Evolutionary conservation across 768 basidiomycete genomes (phyloP), one percentile per base, ranked within the genome.

Genomic region (Trametes cubensis): DNA sequence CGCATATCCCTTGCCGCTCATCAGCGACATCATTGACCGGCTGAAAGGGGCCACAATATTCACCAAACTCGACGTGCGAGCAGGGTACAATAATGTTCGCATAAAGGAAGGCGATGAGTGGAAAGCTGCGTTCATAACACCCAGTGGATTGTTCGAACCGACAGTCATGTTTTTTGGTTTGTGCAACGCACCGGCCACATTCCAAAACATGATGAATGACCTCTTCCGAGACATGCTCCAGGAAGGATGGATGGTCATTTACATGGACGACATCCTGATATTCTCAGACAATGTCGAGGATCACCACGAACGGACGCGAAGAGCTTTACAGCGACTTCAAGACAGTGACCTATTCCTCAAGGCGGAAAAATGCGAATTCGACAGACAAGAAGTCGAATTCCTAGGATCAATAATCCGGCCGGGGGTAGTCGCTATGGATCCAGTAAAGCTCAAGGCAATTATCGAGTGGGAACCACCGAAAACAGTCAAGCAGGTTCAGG

Each of bases 1-100:
- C 63, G 61, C 45, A 20, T 78, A 62, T 57, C 76, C 58, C 48
- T 63, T 79, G 8, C 77, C 74, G 23, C 71, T 67, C 66, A 77
- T 71, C 58, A 53, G 28, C 11, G 71, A 72, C 49, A 52, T 67
- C 41, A 67, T 67, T 62, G 69, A 69, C 63, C 66, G 60, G 42
- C 60, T 72, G 25, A 15, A 42, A 21, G 49, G 63, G 47, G 67
- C 66, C 28, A 60, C 65, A 49, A 51, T 51, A 54, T 74, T 73
- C 51, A 71, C 70, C 14, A 72, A 69, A 41, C 15, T 73, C 18
- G 70, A 79, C 61, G 54, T 78, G 10, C 50, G 62, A 0, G 69
- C 67, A 47, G 77, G 72, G 0, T 80, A 76, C 42, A 73, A 79
- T 51, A 74, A 74, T 49, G 59, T 66, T 13, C 25, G 62, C 15